Evolutionary conservation across 1,284 basidiomycete genomes (phyloP).

Genomic region (Trichosporon ovoides): DNA sequence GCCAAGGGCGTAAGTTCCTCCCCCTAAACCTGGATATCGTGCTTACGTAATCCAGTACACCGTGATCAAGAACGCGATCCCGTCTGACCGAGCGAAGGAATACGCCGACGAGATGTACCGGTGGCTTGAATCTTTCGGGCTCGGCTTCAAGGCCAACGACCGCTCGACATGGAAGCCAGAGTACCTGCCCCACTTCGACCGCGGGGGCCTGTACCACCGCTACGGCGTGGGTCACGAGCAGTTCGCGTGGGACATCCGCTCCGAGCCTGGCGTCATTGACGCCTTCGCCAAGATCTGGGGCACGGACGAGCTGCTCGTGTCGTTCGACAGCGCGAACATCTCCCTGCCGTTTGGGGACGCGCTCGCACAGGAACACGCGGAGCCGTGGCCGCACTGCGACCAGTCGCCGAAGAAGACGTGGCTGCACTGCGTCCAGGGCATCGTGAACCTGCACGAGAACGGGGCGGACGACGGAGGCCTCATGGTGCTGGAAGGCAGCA

Average conservation of each 20-base stretch:
- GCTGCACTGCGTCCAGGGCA: slow-evolving; percentile 49
- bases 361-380: slow-evolving; percentile 17
- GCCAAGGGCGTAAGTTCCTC: slow-evolving; percentile 27
- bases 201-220: slow-evolving; percentile 39
- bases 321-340: slow-evolving; percentile 44
- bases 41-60: slow-evolving; percentile 31
- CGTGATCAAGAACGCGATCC: slow-evolving; percentile 41
- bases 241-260: slow-evolving; percentile 47
- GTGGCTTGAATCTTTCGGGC: slow-evolving; percentile 43
- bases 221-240: slow-evolving; percentile 46
- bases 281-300: slow-evolving; percentile 47
- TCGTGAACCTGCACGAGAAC: slow-evolving; percentile 46
- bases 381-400: slow-evolving; percentile 47
- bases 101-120: slow-evolving; percentile 40
- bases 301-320: slow-evolving; percentile 47
- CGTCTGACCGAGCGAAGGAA: slow-evolving; percentile 29
- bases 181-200: slow-evolving; percentile 40
- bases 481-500: slow-evolving; percentile 46
- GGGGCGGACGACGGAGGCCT: slow-evolving; percentile 50
- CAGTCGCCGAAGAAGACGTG: slow-evolving; percentile 42
- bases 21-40: not conserved
- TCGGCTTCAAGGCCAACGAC: slow-evolving; percentile 47
- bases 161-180: slow-evolving; percentile 40
- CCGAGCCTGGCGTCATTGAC: slow-evolving; percentile 41
- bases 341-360: slow-evolving; percentile 39